These are phyloP conservation scores for barley (Hordeum vulgare) DNA, from an alignment of 176 grass and related monocot species.

Conservation along the genomic window MorexV3_pseudomolecules_assembly NC_058523.1:550752779-550753278, in stretches of 20 bases:
- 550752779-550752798: conserved; percentile 39
- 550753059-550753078: no score
- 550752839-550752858: neutral
- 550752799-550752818: conserved; percentile 45
- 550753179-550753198: neutral
- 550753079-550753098: no score
- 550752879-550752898: no score
- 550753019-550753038: neutral
- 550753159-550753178: neutral
- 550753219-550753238: no score
- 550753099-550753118: neutral
- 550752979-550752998: no score
- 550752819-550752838: conserved; percentile 35
- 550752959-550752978: neutral
- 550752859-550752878: neutral
- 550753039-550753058: no score
- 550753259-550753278: no score
- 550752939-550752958: neutral
- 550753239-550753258: no score
- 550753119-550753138: neutral
- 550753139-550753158: neutral
- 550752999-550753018: neutral
- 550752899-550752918: neutral
- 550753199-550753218: neutral
- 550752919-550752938: neutral